Conservation (phyloP, 2,329 filamentous ascomycete genomes). For the Exophiala aquamarina region DNA sequence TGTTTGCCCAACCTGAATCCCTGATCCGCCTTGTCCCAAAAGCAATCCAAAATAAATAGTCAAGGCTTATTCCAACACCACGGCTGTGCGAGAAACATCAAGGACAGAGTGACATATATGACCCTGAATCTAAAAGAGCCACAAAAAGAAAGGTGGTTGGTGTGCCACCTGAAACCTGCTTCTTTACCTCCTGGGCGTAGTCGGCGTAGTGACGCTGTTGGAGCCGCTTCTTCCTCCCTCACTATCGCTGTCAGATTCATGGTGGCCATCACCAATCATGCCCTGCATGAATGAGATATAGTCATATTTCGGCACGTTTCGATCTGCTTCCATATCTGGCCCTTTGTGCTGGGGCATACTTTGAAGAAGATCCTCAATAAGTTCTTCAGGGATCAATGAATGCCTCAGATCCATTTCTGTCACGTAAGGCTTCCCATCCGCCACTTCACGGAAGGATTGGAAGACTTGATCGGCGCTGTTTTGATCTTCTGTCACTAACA, state of each 20-base stretch:
- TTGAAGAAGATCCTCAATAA: slow-evolving; percentile 87
- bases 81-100: neutral
- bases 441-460: slow-evolving; percentile 95
- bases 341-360: slow-evolving; percentile 84
- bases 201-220: slow-evolving; percentile 22
- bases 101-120: neutral
- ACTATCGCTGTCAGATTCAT: slow-evolving; percentile 16
- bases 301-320: slow-evolving; percentile 84
- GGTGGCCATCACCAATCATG: slow-evolving; percentile 56
- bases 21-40: neutral
- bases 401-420: slow-evolving; percentile 96
- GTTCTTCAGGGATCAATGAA: slow-evolving; percentile 91
- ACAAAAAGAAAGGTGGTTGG: neutral
- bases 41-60: neutral
- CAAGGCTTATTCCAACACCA: neutral
- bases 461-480: slow-evolving; percentile 98
- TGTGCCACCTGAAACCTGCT: no score
- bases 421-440: slow-evolving; percentile 97
- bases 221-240: slow-evolving; percentile 7
- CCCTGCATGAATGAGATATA: slow-evolving; percentile 98
- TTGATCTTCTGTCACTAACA: slow-evolving; percentile 97
- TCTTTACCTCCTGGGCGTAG: slow-evolving; percentile 17
- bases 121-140: neutral
- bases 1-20: neutral
- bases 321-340: slow-evolving; percentile 81